Evolutionary conservation across 2,329 filamentous ascomycete genomes (phyloP).

Genomic region (Diplocarpon rosae): DNA sequence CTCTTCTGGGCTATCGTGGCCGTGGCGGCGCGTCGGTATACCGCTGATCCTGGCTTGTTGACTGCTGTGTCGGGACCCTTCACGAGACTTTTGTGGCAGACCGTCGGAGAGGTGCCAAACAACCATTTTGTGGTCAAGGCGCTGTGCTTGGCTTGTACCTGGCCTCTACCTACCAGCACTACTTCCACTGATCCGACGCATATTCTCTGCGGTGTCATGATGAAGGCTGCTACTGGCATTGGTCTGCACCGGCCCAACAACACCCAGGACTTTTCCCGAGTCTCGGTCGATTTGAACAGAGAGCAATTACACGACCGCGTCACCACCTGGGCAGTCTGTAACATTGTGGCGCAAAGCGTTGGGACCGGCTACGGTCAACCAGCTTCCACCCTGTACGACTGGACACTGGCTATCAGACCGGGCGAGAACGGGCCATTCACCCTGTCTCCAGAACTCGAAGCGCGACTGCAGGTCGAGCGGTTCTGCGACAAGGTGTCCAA

Average conservation of each 20-base stretch:
- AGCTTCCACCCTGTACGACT: constrained; percentile 67
- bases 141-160: constrained; percentile 67
- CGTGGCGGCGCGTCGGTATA: constrained; percentile 62
- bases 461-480: constrained; percentile 58
- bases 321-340: constrained; percentile 75
- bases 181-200: constrained; percentile 73
- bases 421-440: constrained; percentile 49
- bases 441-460: constrained; percentile 51
- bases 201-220: constrained; percentile 69
- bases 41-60: constrained; percentile 47
- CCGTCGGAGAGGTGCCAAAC: constrained; percentile 65
- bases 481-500: constrained; percentile 71
- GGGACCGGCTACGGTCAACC: constrained; percentile 79
- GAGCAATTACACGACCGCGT: constrained; percentile 72
- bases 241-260: constrained; percentile 72
- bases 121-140: constrained; percentile 76
- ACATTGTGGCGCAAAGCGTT: constrained; percentile 70
- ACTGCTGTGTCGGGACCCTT: constrained; percentile 57
- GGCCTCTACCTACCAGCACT: constrained; percentile 73
- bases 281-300: constrained; percentile 62
- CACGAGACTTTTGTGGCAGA: constrained; percentile 64
- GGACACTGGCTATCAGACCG: constrained; percentile 52
- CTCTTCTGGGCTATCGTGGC: constrained; percentile 79
- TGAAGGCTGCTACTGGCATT: constrained; percentile 77
- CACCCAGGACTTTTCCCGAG: constrained; percentile 72